Conservation (phyloP, 1,284 basidiomycete species). For the Heliocybe sulcata region DNA sequence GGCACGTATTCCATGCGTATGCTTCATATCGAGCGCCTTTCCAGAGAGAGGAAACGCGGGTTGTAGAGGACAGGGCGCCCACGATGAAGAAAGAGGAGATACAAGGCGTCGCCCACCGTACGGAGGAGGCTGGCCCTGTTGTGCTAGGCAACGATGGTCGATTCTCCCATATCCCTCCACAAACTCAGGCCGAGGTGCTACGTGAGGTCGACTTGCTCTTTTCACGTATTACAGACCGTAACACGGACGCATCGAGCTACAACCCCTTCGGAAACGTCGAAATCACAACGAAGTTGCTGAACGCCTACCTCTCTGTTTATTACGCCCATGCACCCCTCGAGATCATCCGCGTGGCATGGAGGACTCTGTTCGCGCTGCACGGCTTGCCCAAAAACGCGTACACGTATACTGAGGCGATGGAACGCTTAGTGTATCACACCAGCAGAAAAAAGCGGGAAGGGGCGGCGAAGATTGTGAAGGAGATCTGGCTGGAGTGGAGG, state of each 20-base stretch:
- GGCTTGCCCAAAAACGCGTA: slow-evolving; percentile 42
- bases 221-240: slow-evolving; percentile 46
- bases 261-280: slow-evolving; percentile 51
- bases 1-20: slow-evolving; percentile 85
- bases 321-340: slow-evolving; percentile 56
- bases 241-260: slow-evolving; percentile 8
- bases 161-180: slow-evolving; percentile 64
- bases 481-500: slow-evolving; percentile 55
- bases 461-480: slow-evolving; percentile 42
- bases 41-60: slow-evolving; percentile 35
- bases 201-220: slow-evolving; percentile 71
- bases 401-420: slow-evolving; percentile 60
- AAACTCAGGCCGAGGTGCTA: slow-evolving; percentile 68
- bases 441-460: slow-evolving; percentile 32
- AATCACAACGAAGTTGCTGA: slow-evolving; percentile 61
- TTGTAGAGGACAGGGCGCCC: slow-evolving; percentile 18
- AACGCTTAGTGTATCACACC: slow-evolving; percentile 45
- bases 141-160: slow-evolving; percentile 7
- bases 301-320: slow-evolving; percentile 79
- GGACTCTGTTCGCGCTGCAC: slow-evolving; percentile 36
- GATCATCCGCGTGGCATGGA: slow-evolving; percentile 38
- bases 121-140: slow-evolving; percentile 6
- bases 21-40: slow-evolving; percentile 74
- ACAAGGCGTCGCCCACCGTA: slow-evolving; percentile 13
- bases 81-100: background rate